Evolutionary conservation across 2,329 filamentous ascomycete genomes (phyloP).

Genomic region (Fusarium devonianum): DNA sequence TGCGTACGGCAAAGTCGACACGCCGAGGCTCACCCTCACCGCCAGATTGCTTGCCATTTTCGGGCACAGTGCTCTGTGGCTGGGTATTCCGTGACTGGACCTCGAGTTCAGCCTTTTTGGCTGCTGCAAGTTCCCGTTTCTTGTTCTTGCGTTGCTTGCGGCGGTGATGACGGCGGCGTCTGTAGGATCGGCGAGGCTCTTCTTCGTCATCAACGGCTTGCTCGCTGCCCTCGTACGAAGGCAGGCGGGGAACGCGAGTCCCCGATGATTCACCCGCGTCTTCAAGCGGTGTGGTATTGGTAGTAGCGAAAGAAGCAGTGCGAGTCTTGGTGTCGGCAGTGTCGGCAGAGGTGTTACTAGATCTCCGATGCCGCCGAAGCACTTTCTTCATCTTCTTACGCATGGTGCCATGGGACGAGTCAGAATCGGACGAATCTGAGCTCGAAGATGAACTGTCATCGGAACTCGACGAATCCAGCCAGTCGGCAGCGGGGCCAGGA

Average conservation of each 20-base stretch:
- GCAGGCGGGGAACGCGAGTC: constrained; percentile 47
- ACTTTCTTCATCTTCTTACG: constrained; percentile 78
- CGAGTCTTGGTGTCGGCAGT: constrained; percentile 49
- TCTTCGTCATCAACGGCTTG: constrained; percentile 56
- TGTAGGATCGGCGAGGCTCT: constrained; percentile 45
- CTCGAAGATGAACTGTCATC: constrained; percentile 65
- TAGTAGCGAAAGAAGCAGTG: constrained; percentile 53
- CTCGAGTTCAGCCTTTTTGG: constrained; percentile 37
- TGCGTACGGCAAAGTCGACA: constrained; percentile 63
- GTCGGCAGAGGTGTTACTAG: constrained; percentile 74
- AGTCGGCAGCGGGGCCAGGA: constrained; percentile 82
- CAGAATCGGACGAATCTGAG: constrained; percentile 72
- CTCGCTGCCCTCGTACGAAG: constrained; percentile 51
- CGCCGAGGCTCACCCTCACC: constrained; percentile 57
- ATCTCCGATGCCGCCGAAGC: constrained; percentile 79
- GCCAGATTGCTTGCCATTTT: constrained; percentile 22
- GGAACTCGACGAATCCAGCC: constrained; percentile 75
- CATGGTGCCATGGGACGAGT: constrained; percentile 67
- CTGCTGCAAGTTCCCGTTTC: constrained; percentile 50
- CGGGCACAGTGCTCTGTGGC: constrained; percentile 45
- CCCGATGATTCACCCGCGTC: constrained; percentile 51
- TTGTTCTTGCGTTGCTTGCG: constrained; percentile 52
- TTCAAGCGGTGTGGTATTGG: constrained; percentile 46
- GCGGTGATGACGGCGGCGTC: constrained; percentile 47
- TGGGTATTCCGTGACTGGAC: constrained; percentile 37